Conservation (phyloP, 163 green algal genomes). For the Chlamydomonas reinhardtii region DNA sequence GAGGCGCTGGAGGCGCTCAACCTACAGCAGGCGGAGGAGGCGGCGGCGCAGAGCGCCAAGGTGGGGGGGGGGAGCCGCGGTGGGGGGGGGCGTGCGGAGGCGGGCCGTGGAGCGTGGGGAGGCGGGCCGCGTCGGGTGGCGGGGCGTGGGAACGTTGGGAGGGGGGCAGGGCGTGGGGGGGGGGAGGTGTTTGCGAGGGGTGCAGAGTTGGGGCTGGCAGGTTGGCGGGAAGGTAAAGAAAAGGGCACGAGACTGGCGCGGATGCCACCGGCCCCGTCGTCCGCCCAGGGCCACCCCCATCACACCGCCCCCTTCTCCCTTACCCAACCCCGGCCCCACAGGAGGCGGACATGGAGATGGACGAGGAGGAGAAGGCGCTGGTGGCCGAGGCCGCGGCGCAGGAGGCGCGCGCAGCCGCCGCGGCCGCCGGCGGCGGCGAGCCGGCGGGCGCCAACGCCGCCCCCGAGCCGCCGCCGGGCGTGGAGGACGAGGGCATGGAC, state of each 20-base stretch:
- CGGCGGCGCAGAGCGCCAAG: conserved; percentile 8
- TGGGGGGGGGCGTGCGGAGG: conserved; percentile 11
- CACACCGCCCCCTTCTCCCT: background rate
- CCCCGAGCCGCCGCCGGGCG: conserved; percentile 13
- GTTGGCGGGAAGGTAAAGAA: too few species aligned
- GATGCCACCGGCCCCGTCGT: too few species aligned
- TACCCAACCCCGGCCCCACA: background rate
- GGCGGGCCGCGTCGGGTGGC: conserved; percentile 39
- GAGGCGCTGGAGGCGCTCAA: conserved; percentile 48
- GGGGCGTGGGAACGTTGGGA: background rate
- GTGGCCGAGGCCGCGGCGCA: conserved; percentile 79
- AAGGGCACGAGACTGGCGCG: too few species aligned
- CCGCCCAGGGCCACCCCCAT: too few species aligned
- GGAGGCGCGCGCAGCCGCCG: background rate
- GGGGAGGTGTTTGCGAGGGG: too few species aligned
- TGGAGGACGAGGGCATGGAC: conserved; percentile 63
- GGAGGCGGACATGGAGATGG: conserved; percentile 57
- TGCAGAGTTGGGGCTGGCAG: too few species aligned
- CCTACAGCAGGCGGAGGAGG: conserved; percentile 40
- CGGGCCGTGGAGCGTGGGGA: conserved; percentile 70
- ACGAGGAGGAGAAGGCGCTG: conserved; percentile 71
- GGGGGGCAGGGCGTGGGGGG: too few species aligned
- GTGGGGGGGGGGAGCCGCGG: background rate
- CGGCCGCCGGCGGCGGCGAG: conserved; percentile 12
- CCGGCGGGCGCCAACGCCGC: conserved; percentile 36